phyloP scores from a whole-genome alignment of 257 asterid species.

The Linaria vulgaris region DNA sequence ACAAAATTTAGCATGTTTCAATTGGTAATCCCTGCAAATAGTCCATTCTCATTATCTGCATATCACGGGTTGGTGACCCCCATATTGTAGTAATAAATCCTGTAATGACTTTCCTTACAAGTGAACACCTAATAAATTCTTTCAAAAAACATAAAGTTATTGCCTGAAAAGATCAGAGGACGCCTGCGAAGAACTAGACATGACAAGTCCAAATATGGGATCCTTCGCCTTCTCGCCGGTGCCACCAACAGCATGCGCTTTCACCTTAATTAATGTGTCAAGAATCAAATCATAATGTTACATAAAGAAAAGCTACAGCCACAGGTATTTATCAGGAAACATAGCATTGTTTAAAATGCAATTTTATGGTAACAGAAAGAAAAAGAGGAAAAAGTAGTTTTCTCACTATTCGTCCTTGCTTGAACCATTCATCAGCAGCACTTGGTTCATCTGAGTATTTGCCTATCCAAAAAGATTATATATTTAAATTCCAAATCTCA shows the following conservation, averaged over 20 bases:
- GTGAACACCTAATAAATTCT: constrained; percentile 1
- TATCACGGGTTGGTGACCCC: constrained; percentile 27
- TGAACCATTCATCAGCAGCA: constrained; percentile 87
- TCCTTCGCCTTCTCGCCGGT: constrained; percentile 90
- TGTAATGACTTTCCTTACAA: not conserved
- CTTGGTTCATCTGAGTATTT: constrained; percentile 88
- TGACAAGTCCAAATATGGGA: constrained; percentile 77
- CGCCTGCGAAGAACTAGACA: constrained; percentile 80
- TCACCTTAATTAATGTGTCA: constrained; percentile 43
- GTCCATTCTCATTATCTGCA: constrained; percentile 61
- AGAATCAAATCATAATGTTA: not conserved
- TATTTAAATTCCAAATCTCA: not conserved
- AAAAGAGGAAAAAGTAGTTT: not conserved
- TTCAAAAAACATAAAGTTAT: constrained; percentile 9
- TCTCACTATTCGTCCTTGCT: constrained; percentile 71
- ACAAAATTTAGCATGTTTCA: constrained; percentile 76
- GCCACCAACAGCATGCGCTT: constrained; percentile 80
- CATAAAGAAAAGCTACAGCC: not conserved
- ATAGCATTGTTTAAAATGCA: too few species aligned
- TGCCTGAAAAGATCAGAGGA: constrained; percentile 83
- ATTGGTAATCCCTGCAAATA: constrained; percentile 78
- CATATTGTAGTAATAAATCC: constrained; percentile 19
- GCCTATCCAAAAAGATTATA: constrained; percentile 42
- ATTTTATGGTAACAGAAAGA: too few species aligned
- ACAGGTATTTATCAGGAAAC: too few species aligned